Evolutionary conservation across 1,139 yeast genomes (phyloP), one percentile per base, ranked within the genome.

Genomic region (Yamadazyma siamensis): DNA sequence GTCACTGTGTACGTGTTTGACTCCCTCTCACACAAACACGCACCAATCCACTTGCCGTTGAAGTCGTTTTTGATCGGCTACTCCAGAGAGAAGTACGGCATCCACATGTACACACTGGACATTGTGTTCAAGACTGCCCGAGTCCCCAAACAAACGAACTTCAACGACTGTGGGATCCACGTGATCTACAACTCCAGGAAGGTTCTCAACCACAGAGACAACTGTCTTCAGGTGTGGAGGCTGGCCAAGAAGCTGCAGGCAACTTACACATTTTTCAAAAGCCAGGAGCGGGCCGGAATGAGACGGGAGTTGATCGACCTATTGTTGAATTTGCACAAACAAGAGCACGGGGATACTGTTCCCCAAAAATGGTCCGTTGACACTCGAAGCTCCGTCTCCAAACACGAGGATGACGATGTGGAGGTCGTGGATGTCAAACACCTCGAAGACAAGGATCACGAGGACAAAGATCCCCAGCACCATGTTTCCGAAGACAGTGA

Each of bases 131-230:
- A 65, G 32, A 61, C 66, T 4, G 82, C 84, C 5, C 51, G 61
- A 17, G 94, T 88, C 0, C 96, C 96, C 0, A 78, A 73, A 39
- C 99, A 94, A 50, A 78, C 79, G 29, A 94, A 94, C 52, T 80
- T 80, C 56, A 86, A 89, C 49, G 98, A 94, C 53, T 94, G 99
- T 60, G 99, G 99, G 1, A 77, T 94, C 14, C 96, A 86, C 59
- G 84, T 91, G 4, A 80, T 94, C 15, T 82, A 82, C 47, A 91
- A 86, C 47, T 74, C 85, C 10, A 71, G 75, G 38, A 75, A 72
- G 44, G 83, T 89, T 62, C 61, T 86, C 29, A 58, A 63, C 21
- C 57, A 71, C 28, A 77, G 80, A 0, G 50, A 51, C 0, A 61
- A 51, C 25, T 76, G 85, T 36, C 65, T 78, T 23, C 51, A 55